These are phyloP conservation scores for Naganishia antarctica DNA, from an alignment of 768 basidiomycete species.

Conservation along the genomic window DNA sequence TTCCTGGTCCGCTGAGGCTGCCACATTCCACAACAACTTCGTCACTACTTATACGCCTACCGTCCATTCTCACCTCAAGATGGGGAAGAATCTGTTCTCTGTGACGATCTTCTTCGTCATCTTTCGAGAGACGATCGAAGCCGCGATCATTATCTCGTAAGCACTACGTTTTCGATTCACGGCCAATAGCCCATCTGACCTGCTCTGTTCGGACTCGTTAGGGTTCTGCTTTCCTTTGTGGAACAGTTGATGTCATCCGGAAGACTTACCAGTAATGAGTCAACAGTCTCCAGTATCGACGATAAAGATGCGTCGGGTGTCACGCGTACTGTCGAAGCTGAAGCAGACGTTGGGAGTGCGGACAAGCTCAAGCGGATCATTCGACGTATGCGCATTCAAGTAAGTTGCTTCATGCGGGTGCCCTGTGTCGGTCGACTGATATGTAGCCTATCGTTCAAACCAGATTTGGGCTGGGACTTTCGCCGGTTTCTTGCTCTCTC, in stretches of 20 bases:
- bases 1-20: too few species aligned
- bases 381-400: slow-evolving; percentile 59
- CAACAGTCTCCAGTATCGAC: background rate
- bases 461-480: slow-evolving; percentile 73
- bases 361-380: slow-evolving; percentile 34
- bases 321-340: background rate
- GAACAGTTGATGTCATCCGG: slow-evolving; percentile 58
- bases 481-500: slow-evolving; percentile 69
- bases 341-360: slow-evolving; percentile 8
- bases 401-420: slow-evolving; percentile 28
- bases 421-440: background rate
- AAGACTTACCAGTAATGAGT: slow-evolving; percentile 24
- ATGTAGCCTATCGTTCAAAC: background rate
- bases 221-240: slow-evolving; percentile 80
- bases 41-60: too few species aligned
- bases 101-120: slow-evolving; percentile 94
- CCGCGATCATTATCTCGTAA: slow-evolving; percentile 76
- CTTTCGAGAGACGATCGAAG: slow-evolving; percentile 90
- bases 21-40: too few species aligned
- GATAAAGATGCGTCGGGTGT: background rate
- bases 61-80: slow-evolving; percentile 50
- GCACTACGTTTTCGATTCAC: background rate
- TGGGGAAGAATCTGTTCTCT: slow-evolving; percentile 74
- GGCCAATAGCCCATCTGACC: background rate
- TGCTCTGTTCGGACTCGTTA: background rate